Percentiles rank a stretch among this genome's conserved stretches.
phyloP scores from a whole-genome alignment of 768 basidiomycete genomes.

The Cystobasidium onofrii region DNA sequence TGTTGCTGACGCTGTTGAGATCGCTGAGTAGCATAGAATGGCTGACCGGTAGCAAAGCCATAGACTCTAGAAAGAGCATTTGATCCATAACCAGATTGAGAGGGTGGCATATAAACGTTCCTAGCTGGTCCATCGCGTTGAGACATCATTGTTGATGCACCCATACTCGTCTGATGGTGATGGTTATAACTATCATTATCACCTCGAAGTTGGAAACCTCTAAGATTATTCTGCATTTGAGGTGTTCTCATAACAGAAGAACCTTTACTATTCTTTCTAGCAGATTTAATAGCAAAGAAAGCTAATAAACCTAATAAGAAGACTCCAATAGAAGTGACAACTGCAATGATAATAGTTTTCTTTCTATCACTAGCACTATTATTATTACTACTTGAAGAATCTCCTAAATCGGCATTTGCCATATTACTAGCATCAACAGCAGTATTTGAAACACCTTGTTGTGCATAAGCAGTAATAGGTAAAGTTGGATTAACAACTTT shows the following conservation, averaged over 20 bases:
- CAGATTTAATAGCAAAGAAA: slow-evolving; percentile 37
- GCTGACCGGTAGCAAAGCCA: background rate
- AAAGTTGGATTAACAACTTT: slow-evolving; percentile 28
- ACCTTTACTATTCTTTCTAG: slow-evolving; percentile 20
- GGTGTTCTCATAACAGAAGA: background rate
- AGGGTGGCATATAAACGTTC: background rate
- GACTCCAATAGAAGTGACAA: slow-evolving; percentile 38
- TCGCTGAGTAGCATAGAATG: background rate
- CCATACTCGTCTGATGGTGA: background rate
- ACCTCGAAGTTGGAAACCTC: slow-evolving; percentile 6
- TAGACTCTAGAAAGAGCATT: background rate
- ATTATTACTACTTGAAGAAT: background rate
- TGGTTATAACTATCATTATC: background rate
- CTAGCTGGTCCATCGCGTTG: background rate
- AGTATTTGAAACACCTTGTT: slow-evolving; percentile 18
- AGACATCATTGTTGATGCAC: background rate
- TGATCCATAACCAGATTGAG: background rate
- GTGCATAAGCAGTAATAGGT: slow-evolving; percentile 24
- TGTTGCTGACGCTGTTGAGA: background rate
- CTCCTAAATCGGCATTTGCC: background rate
- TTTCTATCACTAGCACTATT: slow-evolving; percentile 28
- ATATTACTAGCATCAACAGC: background rate
- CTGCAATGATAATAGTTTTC: slow-evolving; percentile 42
- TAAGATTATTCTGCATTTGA: slow-evolving; percentile 4
- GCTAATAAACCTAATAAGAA: slow-evolving; percentile 36